phyloP scores from a whole-genome alignment of 2,329 filamentous ascomycete species.

The Dendrostoma leiphaemia region DNA sequence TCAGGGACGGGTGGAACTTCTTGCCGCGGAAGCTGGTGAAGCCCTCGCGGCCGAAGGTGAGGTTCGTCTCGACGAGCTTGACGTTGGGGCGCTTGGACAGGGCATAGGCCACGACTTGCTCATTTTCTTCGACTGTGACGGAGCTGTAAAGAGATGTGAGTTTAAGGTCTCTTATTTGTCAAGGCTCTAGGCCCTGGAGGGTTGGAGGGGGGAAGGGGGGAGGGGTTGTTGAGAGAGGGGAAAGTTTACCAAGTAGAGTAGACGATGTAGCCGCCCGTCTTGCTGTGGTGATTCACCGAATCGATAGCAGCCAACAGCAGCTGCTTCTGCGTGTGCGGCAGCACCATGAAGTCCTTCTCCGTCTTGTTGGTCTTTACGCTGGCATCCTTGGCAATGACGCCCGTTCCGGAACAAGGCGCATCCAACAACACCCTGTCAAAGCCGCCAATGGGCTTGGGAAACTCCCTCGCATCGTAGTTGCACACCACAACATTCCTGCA shows the following conservation, averaged over 20 bases:
- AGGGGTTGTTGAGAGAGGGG: too few relatives aligned
- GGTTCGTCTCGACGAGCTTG: constrained; percentile 84
- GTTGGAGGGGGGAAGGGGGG: constrained; percentile 17
- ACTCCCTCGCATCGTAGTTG: constrained; percentile 92
- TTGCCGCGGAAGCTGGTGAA: constrained; percentile 92
- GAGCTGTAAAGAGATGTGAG: constrained; percentile 18
- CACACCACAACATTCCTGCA: constrained; percentile 93
- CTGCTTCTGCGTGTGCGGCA: constrained; percentile 94
- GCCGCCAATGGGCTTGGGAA: constrained; percentile 90
- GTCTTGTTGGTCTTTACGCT: constrained; percentile 99
- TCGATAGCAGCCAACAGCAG: constrained; percentile 90
- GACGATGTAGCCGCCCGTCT: constrained; percentile 91
- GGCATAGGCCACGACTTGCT: constrained; percentile 90
- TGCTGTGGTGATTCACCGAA: constrained; percentile 85
- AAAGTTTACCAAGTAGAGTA: constrained; percentile 95
- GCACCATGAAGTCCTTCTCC: constrained; percentile 86
- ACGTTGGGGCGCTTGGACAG: constrained; percentile 91
- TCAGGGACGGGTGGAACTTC: constrained; percentile 82
- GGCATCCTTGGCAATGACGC: constrained; percentile 95
- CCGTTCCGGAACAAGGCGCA: constrained; percentile 93
- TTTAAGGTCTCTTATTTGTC: too few relatives aligned
- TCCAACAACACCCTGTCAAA: constrained; percentile 95
- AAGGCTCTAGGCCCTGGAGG: too few relatives aligned
- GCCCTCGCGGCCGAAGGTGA: constrained; percentile 87
- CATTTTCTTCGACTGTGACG: constrained; percentile 49